Conservation (phyloP, 208 protist species). For the Trypanosoma vivax region DNA sequence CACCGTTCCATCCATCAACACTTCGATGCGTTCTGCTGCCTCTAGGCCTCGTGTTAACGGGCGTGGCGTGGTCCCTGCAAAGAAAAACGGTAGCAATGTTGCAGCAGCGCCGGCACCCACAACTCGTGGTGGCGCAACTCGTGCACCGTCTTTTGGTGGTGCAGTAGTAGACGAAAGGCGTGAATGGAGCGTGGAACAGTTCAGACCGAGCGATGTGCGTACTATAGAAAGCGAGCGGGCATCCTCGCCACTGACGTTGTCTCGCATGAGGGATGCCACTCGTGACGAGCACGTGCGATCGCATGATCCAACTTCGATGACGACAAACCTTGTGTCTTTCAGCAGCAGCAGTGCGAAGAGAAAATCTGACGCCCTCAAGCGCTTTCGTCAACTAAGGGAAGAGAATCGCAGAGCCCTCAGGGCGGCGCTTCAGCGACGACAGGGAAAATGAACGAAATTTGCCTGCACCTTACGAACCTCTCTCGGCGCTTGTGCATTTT, state of each 20-base stretch:
- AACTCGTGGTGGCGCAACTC: neutral
- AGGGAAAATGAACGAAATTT: slow-evolving; percentile 2
- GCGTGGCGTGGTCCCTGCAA: neutral
- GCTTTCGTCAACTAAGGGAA: slow-evolving; percentile 46
- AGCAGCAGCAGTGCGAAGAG: slow-evolving; percentile 2
- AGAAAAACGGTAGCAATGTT: neutral
- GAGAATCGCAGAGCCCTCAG: slow-evolving; percentile 55
- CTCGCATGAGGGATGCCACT: neutral
- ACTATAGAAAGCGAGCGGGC: slow-evolving; percentile 10
- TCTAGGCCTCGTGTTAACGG: neutral
- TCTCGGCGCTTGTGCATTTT: too few species aligned
- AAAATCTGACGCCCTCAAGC: slow-evolving; percentile 27
- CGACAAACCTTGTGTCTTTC: neutral
- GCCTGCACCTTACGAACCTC: too few species aligned
- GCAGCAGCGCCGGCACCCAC: neutral
- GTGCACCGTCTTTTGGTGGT: neutral
- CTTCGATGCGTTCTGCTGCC: neutral
- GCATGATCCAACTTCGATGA: neutral
- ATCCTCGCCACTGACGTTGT: neutral
- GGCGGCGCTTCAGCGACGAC: slow-evolving; percentile 24
- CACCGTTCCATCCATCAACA: slow-evolving; percentile 5
- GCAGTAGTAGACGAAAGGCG: slow-evolving; percentile 14
- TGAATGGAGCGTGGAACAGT: slow-evolving; percentile 21
- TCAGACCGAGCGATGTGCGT: slow-evolving; percentile 13
- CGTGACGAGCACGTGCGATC: neutral